Percentiles rank a stretch among this genome's conserved stretches.
Conservation (phyloP, 345 rosid species). For the Rhizophora apiculata region DNA sequence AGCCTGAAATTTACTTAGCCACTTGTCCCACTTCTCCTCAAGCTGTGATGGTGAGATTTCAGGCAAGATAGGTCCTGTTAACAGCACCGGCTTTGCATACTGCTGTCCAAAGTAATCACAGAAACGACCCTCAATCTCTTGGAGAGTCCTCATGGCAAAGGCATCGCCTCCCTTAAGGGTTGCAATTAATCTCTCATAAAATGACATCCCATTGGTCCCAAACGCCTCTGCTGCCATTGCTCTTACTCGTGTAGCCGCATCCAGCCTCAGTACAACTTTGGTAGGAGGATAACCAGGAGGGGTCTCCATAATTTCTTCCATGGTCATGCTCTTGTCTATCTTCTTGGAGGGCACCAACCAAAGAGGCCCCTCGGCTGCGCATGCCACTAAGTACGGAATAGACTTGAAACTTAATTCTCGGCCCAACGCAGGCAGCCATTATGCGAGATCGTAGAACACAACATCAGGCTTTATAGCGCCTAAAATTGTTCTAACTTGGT, state of each 20-base stretch:
- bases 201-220: background rate
- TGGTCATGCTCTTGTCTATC: no score
- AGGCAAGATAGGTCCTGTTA: conserved; percentile 16
- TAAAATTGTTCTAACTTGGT: no score
- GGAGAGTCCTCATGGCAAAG: conserved; percentile 1
- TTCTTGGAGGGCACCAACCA: no score
- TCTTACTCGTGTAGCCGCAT: no score
- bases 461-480: no score
- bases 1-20: conserved; percentile 1
- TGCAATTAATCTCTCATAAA: background rate
- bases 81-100: conserved; percentile 3
- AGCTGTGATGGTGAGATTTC: background rate
- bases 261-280: no score
- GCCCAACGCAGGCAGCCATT: no score
- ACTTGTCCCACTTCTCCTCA: conserved; percentile 1
- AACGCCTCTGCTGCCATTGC: background rate
- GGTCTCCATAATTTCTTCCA: no score
- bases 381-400: background rate
- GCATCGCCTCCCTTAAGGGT: background rate
- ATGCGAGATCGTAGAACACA: no score
- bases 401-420: background rate
- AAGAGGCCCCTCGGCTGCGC: no score
- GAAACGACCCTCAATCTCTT: conserved; percentile 6
- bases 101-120: background rate
- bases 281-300: no score